These are phyloP conservation scores for Acer campestre DNA, from an alignment of 345 rosid species.

Conservation along the genomic window DNA sequence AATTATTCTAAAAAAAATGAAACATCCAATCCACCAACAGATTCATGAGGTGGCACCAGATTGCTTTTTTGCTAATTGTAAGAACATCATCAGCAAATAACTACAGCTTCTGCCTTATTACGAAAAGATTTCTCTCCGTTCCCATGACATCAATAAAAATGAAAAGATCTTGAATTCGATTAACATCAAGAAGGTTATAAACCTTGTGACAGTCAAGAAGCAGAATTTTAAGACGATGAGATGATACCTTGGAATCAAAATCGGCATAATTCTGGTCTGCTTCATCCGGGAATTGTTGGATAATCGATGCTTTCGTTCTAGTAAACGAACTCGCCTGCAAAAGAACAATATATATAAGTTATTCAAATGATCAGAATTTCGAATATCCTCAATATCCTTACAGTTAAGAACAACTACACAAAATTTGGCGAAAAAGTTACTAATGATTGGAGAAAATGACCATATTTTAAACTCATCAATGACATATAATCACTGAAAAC, in stretches of 20 bases:
- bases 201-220: background rate
- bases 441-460: too few relatives aligned
- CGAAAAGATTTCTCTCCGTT: background rate
- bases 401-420: background rate
- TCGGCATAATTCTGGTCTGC: slow-evolving; percentile 74
- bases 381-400: background rate
- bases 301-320: slow-evolving; percentile 54
- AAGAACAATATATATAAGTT: too few relatives aligned
- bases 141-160: background rate
- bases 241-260: slow-evolving; percentile 76
- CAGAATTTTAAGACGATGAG: background rate
- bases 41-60: too few relatives aligned
- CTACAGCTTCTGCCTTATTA: background rate
- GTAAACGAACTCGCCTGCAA: too few relatives aligned
- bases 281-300: slow-evolving; percentile 81
- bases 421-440: background rate
- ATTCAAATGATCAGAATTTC: slow-evolving; percentile 38
- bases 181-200: background rate
- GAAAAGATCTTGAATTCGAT: too few relatives aligned
- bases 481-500: background rate
- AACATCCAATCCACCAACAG: too few relatives aligned
- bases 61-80: background rate
- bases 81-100: background rate
- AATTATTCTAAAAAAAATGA: too few relatives aligned
- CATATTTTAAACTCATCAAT: too few relatives aligned